Conservation (phyloP, 169 alveolate genomes). For the Plasmodium reichenowi region DNA sequence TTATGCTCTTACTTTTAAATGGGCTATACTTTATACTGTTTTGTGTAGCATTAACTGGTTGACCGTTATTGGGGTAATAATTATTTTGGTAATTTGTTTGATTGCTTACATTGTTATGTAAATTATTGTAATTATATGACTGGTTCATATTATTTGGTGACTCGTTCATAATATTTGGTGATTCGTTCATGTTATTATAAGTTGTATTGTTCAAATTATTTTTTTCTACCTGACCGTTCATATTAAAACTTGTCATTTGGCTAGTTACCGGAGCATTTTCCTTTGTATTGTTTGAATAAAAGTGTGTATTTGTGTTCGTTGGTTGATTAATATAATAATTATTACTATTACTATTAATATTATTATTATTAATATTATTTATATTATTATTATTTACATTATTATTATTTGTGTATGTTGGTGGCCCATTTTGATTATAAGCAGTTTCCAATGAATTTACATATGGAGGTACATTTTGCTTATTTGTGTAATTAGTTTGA, state of each 20-base stretch:
- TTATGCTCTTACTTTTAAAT: too few relatives aligned
- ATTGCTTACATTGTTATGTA: background rate
- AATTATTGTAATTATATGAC: background rate
- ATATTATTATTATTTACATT: background rate
- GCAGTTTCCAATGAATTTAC: too few relatives aligned
- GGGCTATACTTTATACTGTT: too few relatives aligned
- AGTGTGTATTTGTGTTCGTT: background rate
- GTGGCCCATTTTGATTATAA: too few relatives aligned
- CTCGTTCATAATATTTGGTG: background rate
- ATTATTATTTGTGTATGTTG: background rate
- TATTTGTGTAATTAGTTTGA: too few relatives aligned
- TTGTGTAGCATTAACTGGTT: slow-evolving; percentile 5
- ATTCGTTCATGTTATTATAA: background rate
- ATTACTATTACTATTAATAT: background rate
- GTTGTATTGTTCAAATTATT: background rate
- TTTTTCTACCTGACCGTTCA: background rate
- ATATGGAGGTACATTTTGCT: too few relatives aligned
- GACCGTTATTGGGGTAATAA: background rate
- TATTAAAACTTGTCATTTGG: background rate
- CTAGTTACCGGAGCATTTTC: background rate
- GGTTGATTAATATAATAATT: background rate
- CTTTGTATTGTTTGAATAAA: background rate
- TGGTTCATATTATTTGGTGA: background rate
- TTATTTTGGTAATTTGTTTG: slow-evolving; percentile 3
- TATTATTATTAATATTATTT: background rate